Evolutionary conservation across 495 filamentous ascomycete genomes (phyloP), one percentile per base, ranked within the genome.

Genomic region (Hypoxylon perforatum): DNA sequence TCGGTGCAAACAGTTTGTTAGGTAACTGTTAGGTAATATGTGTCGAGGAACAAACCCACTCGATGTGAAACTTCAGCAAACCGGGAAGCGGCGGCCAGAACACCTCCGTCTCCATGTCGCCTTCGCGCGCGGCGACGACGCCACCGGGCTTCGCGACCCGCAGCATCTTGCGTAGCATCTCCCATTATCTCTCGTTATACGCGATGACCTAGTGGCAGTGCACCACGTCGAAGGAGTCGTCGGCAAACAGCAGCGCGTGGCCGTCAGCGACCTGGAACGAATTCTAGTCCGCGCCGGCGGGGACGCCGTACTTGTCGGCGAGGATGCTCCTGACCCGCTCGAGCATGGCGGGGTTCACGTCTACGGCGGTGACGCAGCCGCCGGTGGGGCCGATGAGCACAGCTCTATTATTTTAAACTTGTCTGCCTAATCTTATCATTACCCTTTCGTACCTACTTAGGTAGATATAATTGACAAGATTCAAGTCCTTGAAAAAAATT

Each of bases 111-210:
- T 75, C 63, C 46, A 66, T 63, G 62, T 81, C 81, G 25, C 73
- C 69, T 61, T 82, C 81, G 19, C 80, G 74, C 41, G 75, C 68
- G 22, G 78, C 75, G 21, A 82, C 66, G n/a, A 84, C 44, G 48
- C 80, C 80, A 8, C 78, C 78, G 15, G 56, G 72, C 68, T 77
- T 78, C 14, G 74, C 70, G 12, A 82, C 79, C 14, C 81, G 64
- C 5, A 80, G 68, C 76, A 82, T 81, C 63, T 83, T 80, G 41
- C 61, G 61, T 28, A 80, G 44, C 3, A 79, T 80, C 28, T 74
- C 67, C 42, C 63, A 71, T 8, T 78, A 80, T 10, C 58, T 62
- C 42, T 59, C 57, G 35, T 82, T 71, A 61, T 84, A 80, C 47
- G 62, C 59, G 45, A 82, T 70, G 36, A 82, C 73, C 30, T 59